Evolutionary conservation across 371 early-diverging fungal species (phyloP).

Genomic region (Apophysomyces elegans): DNA sequence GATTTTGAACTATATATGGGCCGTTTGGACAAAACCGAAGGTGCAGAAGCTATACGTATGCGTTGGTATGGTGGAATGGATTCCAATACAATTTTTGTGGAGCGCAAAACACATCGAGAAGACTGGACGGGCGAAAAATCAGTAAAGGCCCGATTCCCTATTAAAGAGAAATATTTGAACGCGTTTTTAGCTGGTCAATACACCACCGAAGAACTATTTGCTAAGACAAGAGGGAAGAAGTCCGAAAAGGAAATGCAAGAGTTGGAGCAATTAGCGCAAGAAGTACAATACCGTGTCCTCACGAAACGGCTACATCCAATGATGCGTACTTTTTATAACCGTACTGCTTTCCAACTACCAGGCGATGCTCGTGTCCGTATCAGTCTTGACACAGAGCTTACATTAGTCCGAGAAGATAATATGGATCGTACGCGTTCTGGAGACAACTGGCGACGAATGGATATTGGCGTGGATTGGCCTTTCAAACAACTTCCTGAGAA

Average conservation of each 20-base stretch:
- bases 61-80: slow-evolving; percentile 97
- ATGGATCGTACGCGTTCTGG: slow-evolving; percentile 69
- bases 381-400: slow-evolving; percentile 97
- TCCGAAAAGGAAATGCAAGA: slow-evolving; percentile 84
- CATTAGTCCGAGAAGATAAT: slow-evolving; percentile 97
- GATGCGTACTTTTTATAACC: slow-evolving; percentile 97
- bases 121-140: slow-evolving; percentile 98
- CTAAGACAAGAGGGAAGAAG: slow-evolving; percentile 84
- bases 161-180: slow-evolving; percentile 96
- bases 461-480: slow-evolving; percentile 92
- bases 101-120: slow-evolving; percentile 98
- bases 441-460: slow-evolving; percentile 95
- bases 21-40: slow-evolving; percentile 93
- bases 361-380: slow-evolving; percentile 98
- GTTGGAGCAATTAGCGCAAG: slow-evolving; percentile 79
- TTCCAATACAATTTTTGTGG: slow-evolving; percentile 91
- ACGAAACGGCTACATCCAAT: slow-evolving; percentile 86
- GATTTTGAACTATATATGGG: slow-evolving; percentile 93
- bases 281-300: slow-evolving; percentile 82
- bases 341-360: slow-evolving; percentile 99
- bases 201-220: slow-evolving; percentile 78
- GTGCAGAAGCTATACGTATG: slow-evolving; percentile 93
- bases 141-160: slow-evolving; percentile 95
- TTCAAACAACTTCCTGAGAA: slow-evolving; percentile 87
- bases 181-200: slow-evolving; percentile 84